Evolutionary conservation across 345 rosid genomes (phyloP).

Genomic region (Pistacia integerrima): DNA sequence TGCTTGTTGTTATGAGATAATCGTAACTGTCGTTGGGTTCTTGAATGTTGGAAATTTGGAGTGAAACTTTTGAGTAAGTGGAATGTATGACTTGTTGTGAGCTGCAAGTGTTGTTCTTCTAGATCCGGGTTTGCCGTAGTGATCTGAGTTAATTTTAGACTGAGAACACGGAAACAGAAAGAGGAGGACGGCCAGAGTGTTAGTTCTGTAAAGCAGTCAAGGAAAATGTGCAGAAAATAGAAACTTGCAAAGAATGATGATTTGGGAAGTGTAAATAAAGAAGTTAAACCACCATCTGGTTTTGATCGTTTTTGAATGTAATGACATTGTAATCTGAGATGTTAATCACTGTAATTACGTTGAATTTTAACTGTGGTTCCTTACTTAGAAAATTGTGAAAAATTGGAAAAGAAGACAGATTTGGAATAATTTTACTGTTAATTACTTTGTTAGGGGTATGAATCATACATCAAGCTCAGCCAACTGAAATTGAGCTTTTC

Average conservation of each 20-base stretch:
- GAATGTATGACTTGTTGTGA: neutral
- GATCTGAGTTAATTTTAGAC: neutral
- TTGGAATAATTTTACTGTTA: neutral
- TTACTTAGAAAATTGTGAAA: neutral
- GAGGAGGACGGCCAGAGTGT: neutral
- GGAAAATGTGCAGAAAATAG: neutral
- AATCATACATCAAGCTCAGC: neutral
- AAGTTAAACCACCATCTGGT: neutral
- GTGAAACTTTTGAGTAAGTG: neutral
- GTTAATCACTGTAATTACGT: neutral
- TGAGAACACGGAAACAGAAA: neutral
- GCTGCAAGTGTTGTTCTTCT: too few relatives aligned
- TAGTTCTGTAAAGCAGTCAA: neutral
- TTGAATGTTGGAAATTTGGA: neutral
- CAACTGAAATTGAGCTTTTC: neutral
- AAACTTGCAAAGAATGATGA: neutral
- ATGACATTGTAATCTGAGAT: neutral
- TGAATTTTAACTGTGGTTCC: neutral
- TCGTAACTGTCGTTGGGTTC: slow-evolving; percentile 11
- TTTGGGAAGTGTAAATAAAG: neutral
- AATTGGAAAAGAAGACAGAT: neutral
- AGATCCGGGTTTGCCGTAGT: neutral
- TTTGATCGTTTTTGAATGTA: neutral
- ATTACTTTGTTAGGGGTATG: neutral
- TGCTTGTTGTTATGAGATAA: neutral